phyloP scores from a whole-genome alignment of 2,329 filamentous ascomycete species.

The Pseudohalonectria lignicola region DNA sequence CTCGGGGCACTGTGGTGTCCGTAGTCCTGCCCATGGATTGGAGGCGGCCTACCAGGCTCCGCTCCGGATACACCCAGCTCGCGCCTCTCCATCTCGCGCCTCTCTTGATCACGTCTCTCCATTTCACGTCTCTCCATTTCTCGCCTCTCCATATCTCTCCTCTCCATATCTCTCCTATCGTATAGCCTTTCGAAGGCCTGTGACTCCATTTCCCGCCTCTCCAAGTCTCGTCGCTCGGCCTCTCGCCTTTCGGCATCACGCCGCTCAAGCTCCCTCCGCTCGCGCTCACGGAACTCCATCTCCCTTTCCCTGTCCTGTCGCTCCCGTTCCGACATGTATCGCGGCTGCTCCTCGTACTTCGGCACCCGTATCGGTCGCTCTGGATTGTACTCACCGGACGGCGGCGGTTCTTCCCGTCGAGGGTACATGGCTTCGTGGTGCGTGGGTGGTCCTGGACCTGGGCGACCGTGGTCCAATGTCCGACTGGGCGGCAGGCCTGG shows the following conservation, averaged over 20 bases:
- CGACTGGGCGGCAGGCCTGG: slow-evolving; percentile 27
- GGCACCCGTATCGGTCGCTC: slow-evolving; percentile 32
- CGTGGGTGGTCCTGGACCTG: slow-evolving; percentile 18
- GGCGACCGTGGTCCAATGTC: slow-evolving; percentile 33
- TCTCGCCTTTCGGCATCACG: slow-evolving; percentile 21
- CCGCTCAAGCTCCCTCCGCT: slow-evolving; percentile 27
- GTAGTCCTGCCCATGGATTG: slow-evolving; percentile 33
- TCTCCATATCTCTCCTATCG: slow-evolving; percentile 27
- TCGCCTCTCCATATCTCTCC: slow-evolving; percentile 20
- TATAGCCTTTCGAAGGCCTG: too few species aligned
- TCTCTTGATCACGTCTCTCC: slow-evolving; percentile 23
- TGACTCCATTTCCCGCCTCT: slow-evolving; percentile 20
- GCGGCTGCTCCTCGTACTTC: slow-evolving; percentile 42
- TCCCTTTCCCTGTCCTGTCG: slow-evolving; percentile 28
- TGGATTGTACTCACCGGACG: slow-evolving; percentile 37
- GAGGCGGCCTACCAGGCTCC: slow-evolving; percentile 23
- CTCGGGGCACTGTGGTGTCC: slow-evolving; percentile 11
- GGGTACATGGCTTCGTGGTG: slow-evolving; percentile 26
- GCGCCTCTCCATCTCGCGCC: slow-evolving; percentile 17
- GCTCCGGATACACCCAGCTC: slow-evolving; percentile 40
- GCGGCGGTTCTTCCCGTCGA: slow-evolving; percentile 36
- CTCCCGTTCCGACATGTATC: slow-evolving; percentile 38
- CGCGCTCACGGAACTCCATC: slow-evolving; percentile 24
- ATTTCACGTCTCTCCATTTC: slow-evolving; percentile 25
- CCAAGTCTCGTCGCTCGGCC: slow-evolving; percentile 11